Evolutionary conservation across 306 rosid species (phyloP), one percentile per base, ranked within the genome.

Genomic region (Inga oerstediana): DNA sequence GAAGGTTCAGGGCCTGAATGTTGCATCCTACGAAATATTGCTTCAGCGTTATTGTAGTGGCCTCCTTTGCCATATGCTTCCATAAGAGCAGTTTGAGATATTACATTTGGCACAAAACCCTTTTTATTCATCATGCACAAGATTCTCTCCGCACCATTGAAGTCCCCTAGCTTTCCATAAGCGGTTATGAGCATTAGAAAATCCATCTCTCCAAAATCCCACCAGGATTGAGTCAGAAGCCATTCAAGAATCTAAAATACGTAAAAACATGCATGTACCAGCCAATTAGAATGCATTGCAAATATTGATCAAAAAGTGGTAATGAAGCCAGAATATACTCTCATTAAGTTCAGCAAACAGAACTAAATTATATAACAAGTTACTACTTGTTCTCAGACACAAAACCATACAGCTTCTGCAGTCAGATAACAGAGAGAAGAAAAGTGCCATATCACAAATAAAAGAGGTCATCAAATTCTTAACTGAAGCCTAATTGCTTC

Each of bases 41-140:
- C 97, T 88, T 96, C 97, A 10, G 99, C 98, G 74, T 92, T 92
- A 73, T 86, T 92, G 85, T 85, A 92, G 77, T 83, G 87, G 27
- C 97, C 86, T 52, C 97, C 97, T 87, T 69, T 93, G 80, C 98
- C 98, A 87, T 96, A 96, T 51, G 99, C 98, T 91, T 93, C 98
- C 97, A 96, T 86, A n/a, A 96, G 97, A 83, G 99, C 96, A 81
- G 98, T 96, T 71, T 93, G 97, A 49, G 97, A 88, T 64, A 92
- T 87, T 14, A 93, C 97, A 89, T 86, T 93, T 49, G 94, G 90
- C 44, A 89, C 64, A 81, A 86, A 87, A 30, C 98, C 98, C 58
- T 88, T 95, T 84, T 92, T 87, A 85, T 90, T 95, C 88, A 95
- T 87, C 86, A 92, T 79, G 79, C 85, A 86, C 17, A 93, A 84